Conservation (phyloP, 345 rosid genomes). For the Dimocarpus longan region DNA sequence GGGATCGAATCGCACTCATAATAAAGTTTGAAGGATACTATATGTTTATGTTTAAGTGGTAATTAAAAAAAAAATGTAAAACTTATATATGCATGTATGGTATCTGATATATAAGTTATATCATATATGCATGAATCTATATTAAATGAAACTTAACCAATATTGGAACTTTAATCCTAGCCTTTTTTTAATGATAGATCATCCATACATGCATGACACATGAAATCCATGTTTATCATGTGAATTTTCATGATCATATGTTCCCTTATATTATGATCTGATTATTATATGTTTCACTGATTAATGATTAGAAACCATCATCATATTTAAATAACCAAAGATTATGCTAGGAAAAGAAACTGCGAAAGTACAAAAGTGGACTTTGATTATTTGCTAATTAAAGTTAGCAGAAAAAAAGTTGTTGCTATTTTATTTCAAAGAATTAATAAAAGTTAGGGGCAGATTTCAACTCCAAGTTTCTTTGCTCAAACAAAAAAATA, state of each 20-base stretch:
- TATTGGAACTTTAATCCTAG: background rate
- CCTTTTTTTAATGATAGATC: background rate
- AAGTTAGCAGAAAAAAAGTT: background rate
- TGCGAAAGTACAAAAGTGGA: constrained; percentile 18
- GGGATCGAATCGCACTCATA: no score
- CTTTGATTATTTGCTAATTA: constrained; percentile 19
- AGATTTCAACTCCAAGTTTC: constrained; percentile 26
- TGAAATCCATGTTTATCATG: background rate
- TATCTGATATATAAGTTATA: no score
- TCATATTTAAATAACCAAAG: background rate
- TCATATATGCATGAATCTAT: no score
- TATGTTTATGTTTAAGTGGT: no score
- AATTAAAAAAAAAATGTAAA: no score
- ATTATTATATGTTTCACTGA: background rate
- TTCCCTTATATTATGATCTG: background rate
- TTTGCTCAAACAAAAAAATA: constrained; percentile 9
- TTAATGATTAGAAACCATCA: background rate
- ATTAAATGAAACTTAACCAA: no score
- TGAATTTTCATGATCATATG: background rate
- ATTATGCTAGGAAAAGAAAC: constrained; percentile 14
- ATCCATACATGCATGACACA: background rate
- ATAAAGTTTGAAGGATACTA: no score
- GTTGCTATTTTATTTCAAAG: constrained; percentile 11
- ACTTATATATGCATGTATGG: no score
- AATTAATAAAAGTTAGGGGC: constrained; percentile 16